phyloP scores from a whole-genome alignment of 2,329 filamentous ascomycete genomes.

The Tolypocladium nubicola region DNA sequence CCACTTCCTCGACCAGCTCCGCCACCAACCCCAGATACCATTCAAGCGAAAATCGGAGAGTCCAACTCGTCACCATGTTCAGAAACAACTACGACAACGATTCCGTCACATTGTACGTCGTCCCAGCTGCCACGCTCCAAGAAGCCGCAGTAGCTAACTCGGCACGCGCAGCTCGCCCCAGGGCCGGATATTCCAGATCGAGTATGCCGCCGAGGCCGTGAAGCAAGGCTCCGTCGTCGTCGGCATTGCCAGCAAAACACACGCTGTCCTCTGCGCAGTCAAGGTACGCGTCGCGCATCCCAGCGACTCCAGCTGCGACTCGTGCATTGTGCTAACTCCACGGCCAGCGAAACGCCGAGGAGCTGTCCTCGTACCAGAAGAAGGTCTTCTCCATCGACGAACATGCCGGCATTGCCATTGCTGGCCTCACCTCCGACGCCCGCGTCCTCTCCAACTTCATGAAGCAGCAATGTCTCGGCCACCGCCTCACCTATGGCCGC shows the following conservation, averaged over 20 bases:
- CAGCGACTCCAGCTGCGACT: not conserved
- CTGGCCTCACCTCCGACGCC: slow-evolving; percentile 92
- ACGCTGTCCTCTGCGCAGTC: slow-evolving; percentile 88
- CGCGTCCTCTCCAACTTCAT: slow-evolving; percentile 99
- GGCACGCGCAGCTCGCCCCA: slow-evolving; percentile 74
- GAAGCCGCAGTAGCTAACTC: slow-evolving; percentile 12
- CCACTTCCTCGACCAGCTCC: not conserved
- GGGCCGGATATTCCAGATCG: slow-evolving; percentile 98
- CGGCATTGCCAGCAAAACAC: slow-evolving; percentile 94
- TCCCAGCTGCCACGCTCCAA: slow-evolving; percentile 1
- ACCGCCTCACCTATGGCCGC: slow-evolving; percentile 91
- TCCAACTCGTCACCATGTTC: slow-evolving; percentile 61
- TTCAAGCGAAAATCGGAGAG: slow-evolving; percentile 2
- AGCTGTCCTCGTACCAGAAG: slow-evolving; percentile 99
- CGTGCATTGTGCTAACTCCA: not conserved
- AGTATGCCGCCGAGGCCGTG: slow-evolving; percentile 96
- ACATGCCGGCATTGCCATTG: slow-evolving; percentile 90
- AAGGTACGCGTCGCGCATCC: slow-evolving; percentile 53
- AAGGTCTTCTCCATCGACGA: slow-evolving; percentile 96
- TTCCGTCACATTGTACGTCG: slow-evolving; percentile 90
- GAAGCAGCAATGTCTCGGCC: slow-evolving; percentile 96
- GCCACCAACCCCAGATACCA: slow-evolving; percentile 1
- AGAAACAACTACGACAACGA: slow-evolving; percentile 99
- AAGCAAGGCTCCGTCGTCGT: slow-evolving; percentile 99
- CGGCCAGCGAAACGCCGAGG: slow-evolving; percentile 86